Evolutionary conservation across 179 eudicot genomes (phyloP).

Genomic region (Sideroxylon spinosum): DNA sequence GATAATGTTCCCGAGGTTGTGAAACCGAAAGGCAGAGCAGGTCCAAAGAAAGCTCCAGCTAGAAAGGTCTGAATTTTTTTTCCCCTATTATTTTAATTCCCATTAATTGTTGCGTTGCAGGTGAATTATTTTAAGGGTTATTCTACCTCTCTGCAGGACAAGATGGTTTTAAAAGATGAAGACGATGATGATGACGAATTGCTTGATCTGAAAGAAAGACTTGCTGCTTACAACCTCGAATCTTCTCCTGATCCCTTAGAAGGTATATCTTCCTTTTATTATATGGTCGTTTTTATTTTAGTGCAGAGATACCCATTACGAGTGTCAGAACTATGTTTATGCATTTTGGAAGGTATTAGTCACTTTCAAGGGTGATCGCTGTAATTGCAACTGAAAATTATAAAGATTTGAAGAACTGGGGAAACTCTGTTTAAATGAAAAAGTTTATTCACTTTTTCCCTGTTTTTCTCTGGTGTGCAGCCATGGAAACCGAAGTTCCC

Average conservation of each 20-base stretch:
- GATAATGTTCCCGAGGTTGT: conserved; percentile 39
- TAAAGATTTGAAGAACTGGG: not conserved
- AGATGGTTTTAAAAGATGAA: conserved; percentile 28
- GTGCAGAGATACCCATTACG: not conserved
- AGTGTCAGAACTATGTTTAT: not conserved
- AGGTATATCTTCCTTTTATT: conserved; percentile 27
- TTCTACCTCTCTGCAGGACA: conserved; percentile 28
- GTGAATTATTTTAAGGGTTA: not conserved
- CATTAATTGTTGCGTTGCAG: not conserved
- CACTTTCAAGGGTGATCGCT: not conserved
- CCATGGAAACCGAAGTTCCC: conserved; percentile 43
- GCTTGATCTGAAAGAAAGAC: conserved; percentile 48
- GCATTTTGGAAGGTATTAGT: not conserved
- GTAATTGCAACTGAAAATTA: not conserved
- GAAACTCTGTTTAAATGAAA: not conserved
- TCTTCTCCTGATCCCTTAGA: conserved; percentile 73
- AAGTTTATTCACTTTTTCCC: not conserved
- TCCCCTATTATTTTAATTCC: too few relatives aligned
- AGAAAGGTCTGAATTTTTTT: conserved; percentile 37
- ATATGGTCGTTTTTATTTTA: not conserved
- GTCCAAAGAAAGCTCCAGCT: conserved; percentile 62
- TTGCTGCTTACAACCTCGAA: conserved; percentile 67
- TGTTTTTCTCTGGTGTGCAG: conserved; percentile 25
- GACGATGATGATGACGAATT: conserved; percentile 52
- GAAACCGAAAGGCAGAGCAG: conserved; percentile 54